Conservation (phyloP, 1,139 yeast species). For the Saccharomyces hybrid region DNA sequence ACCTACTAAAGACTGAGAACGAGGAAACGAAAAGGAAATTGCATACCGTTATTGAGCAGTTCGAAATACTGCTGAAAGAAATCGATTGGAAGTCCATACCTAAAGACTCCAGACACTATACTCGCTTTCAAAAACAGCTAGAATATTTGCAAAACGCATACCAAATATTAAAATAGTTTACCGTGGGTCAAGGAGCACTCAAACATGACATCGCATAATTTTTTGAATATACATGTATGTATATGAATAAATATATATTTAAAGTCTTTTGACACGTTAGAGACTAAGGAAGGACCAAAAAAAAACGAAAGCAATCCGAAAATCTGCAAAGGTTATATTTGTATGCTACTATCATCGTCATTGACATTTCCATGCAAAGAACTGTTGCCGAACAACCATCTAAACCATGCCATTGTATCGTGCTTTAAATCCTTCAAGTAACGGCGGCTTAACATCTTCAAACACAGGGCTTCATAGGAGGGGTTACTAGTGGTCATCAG, state of each 20-base stretch:
- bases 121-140: slow-evolving; percentile 10
- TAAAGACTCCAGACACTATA: slow-evolving; percentile 10
- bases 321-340: background rate
- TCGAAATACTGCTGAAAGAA: slow-evolving; percentile 9
- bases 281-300: too few relatives aligned
- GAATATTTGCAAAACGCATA: slow-evolving; percentile 13
- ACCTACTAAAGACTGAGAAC: slow-evolving; percentile 7
- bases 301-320: background rate
- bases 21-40: slow-evolving; percentile 12
- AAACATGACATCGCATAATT: background rate
- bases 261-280: too few relatives aligned
- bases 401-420: slow-evolving; percentile 14
- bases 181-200: background rate
- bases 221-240: background rate
- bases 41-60: slow-evolving; percentile 11
- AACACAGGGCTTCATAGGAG: slow-evolving; percentile 17
- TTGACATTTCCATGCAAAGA: background rate
- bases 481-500: slow-evolving; percentile 10
- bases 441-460: slow-evolving; percentile 12
- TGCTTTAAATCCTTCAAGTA: slow-evolving; percentile 10
- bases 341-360: background rate
- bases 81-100: slow-evolving; percentile 21
- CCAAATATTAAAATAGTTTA: slow-evolving; percentile 2
- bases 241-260: too few relatives aligned
- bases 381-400: slow-evolving; percentile 14